phyloP scores from a whole-genome alignment of 2,329 filamentous ascomycete genomes.

The Monosporascus sp. region DNA sequence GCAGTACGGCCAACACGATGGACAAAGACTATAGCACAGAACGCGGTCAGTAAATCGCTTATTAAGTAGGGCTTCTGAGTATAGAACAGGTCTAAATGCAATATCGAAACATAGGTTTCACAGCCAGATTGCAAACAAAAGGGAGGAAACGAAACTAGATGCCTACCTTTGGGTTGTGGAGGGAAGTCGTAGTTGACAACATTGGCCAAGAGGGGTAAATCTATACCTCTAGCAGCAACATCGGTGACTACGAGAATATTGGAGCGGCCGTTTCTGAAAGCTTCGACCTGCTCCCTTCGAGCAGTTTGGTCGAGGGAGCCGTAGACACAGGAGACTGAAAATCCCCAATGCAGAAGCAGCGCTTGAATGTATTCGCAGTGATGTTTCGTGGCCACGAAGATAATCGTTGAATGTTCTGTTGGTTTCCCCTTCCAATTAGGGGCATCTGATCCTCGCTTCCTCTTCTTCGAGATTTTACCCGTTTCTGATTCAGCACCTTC shows the following conservation, averaged over 20 bases:
- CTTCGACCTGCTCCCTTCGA: constrained; percentile 84
- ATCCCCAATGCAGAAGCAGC: constrained; percentile 76
- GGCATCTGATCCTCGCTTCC: constrained; percentile 59
- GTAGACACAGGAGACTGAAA: constrained; percentile 89
- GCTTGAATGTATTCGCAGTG: constrained; percentile 89
- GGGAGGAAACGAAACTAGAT: not conserved
- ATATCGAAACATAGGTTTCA: not conserved
- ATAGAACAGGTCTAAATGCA: not conserved
- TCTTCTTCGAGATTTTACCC: constrained; percentile 57
- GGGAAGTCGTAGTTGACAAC: constrained; percentile 99
- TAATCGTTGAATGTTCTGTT: constrained; percentile 86
- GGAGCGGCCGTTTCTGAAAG: constrained; percentile 77
- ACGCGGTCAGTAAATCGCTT: too few relatives aligned
- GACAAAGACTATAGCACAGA: constrained; percentile 61
- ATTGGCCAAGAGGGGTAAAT: constrained; percentile 93
- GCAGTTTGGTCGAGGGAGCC: constrained; percentile 92
- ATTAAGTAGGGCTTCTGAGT: not conserved
- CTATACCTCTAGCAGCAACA: constrained; percentile 92
- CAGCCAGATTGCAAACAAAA: too few relatives aligned
- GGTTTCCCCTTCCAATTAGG: constrained; percentile 62
- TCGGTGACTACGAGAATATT: constrained; percentile 96
- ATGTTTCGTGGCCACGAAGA: constrained; percentile 94
- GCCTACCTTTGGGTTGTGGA: constrained; percentile 76
- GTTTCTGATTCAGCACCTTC: constrained; percentile 45
- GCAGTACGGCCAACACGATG: constrained; percentile 95